A percentile compares a stretch with the other conserved stretches of the same genome.
phyloP scores from a whole-genome alignment of 2,329 filamentous ascomycete genomes.

The Aspergillus ibericus region DNA sequence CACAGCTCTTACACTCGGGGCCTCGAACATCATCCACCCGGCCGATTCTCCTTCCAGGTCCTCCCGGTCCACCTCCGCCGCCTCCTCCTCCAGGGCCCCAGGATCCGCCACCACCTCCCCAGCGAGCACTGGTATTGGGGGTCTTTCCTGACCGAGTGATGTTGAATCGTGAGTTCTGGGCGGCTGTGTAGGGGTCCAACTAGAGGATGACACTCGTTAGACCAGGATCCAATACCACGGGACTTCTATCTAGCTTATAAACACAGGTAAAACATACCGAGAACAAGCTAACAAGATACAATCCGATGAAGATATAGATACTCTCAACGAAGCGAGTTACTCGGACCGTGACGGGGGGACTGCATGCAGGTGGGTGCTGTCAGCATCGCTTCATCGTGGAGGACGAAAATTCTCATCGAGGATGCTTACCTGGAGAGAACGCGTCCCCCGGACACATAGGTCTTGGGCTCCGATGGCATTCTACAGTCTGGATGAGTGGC shows the following conservation, averaged over 20 bases:
- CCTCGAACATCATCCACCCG: constrained; percentile 50
- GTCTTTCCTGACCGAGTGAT: constrained; percentile 32
- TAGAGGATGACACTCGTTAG: constrained; percentile 16
- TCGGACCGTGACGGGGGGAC: constrained; percentile 48
- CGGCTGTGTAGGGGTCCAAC: constrained; percentile 49
- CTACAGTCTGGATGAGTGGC: constrained; percentile 1
- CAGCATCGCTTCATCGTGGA: background rate
- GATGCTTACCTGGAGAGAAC: constrained; percentile 35
- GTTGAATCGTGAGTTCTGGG: constrained; percentile 49
- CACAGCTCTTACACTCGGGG: constrained; percentile 50
- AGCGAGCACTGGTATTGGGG: constrained; percentile 24
- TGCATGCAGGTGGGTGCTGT: constrained; percentile 21
- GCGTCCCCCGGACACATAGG: constrained; percentile 44
- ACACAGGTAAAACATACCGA: constrained; percentile 38
- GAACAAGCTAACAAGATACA: constrained; percentile 52
- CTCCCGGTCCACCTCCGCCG: constrained; percentile 30
- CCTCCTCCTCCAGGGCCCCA: constrained; percentile 31
- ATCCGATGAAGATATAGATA: constrained; percentile 49
- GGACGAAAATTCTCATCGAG: background rate
- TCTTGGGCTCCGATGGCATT: constrained; percentile 36
- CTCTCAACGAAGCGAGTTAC: constrained; percentile 42
- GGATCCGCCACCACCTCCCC: constrained; percentile 31
- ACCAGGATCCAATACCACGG: background rate
- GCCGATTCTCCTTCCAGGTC: constrained; percentile 41
- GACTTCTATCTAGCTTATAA: background rate